Base-by-base conservation (phyloP, 768 basidiomycete species). In the Boletus subcaerulescens region DNA sequence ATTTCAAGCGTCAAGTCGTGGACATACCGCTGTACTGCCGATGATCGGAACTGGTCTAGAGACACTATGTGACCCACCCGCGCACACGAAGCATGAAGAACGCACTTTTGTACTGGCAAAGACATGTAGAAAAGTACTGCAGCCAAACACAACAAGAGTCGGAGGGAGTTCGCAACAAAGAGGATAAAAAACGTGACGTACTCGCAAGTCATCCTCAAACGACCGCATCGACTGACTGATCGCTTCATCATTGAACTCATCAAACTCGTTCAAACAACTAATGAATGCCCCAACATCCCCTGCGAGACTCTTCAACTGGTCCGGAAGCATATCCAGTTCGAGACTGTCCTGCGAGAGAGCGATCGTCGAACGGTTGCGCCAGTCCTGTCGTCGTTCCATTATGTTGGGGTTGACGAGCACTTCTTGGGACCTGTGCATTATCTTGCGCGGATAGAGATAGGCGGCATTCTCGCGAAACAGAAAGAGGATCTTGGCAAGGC, bases 401-500 rank as follows among this genome's bases (percentile, higher is more conserved):
- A 73, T 20, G 36, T 69, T 69, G 11, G 68, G 65, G 20, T 68
- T 71, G n/a, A 74, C 43, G 13, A 71, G 57, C 2, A 58, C 55
- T 36, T 77, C 77, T 38, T 67, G 69, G 11, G 72, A 59, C 54
- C 71, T 73, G 41, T 68, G 69, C 13, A 59, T 52, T 47, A 82
- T 66, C 56, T 74, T 78, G 47, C 77, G 73, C 8, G 80, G 80
- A 55, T 79, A 82, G 14, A 83, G 67, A 39, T 69, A 76, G 1
- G 81, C 77, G 3, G 81, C 80, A 48, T 83, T 83, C 56, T 80
- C 77, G 36, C 78, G 76, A 59, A 83, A 81, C 5, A 82, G 66
- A 56, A 73, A 78, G 12, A 79, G 68, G 13, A 82, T 71, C 56
- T 77, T 78, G 11, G 76, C 69, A 9, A 82, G 73, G 29, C 81